Evolutionary conservation across 352 stramenopile genomes (phyloP).

Genomic region (Phytophthora colocasiae): DNA sequence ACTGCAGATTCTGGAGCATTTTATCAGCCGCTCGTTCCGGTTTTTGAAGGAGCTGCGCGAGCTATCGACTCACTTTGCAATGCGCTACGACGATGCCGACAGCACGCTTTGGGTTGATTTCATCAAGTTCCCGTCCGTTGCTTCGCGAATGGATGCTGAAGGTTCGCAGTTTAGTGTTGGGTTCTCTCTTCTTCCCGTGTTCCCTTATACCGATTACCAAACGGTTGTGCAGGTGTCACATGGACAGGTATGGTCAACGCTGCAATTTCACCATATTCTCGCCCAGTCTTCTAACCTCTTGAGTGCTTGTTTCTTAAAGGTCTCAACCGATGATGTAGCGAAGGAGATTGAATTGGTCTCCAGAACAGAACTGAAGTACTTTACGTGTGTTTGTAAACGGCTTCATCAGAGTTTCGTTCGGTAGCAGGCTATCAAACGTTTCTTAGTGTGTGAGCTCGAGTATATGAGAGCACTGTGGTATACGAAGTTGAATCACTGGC

Average conservation of each 20-base stretch:
- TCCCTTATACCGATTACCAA: conserved; percentile 64
- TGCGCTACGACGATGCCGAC: conserved; percentile 54
- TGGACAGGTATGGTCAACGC: conserved; percentile 48
- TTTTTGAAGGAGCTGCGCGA: conserved; percentile 65
- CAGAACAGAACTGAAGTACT: conserved; percentile 56
- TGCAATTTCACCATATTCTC: conserved; percentile 4
- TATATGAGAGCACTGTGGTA: background rate
- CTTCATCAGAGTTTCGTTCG: conserved; percentile 57
- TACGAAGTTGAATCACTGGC: conserved; percentile 38
- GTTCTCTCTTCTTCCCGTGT: conserved; percentile 53
- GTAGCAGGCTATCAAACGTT: conserved; percentile 24
- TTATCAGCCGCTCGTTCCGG: conserved; percentile 59
- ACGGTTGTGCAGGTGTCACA: conserved; percentile 48
- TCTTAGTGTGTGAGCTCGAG: background rate
- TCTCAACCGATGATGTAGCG: conserved; percentile 53
- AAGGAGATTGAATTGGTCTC: conserved; percentile 55
- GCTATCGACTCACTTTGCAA: conserved; percentile 60
- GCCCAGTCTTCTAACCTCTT: background rate
- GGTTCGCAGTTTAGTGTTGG: conserved; percentile 62
- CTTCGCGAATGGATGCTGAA: conserved; percentile 18
- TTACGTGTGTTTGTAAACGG: conserved; percentile 59
- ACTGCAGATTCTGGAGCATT: conserved; percentile 57
- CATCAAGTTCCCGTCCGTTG: conserved; percentile 55
- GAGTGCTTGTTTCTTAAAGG: conserved; percentile 36
- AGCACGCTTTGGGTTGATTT: conserved; percentile 72